Percentiles rank a stretch among this genome's conserved stretches.
phyloP scores from a whole-genome alignment of 106 monocot species.

The Iris macrosiphon region DNA sequence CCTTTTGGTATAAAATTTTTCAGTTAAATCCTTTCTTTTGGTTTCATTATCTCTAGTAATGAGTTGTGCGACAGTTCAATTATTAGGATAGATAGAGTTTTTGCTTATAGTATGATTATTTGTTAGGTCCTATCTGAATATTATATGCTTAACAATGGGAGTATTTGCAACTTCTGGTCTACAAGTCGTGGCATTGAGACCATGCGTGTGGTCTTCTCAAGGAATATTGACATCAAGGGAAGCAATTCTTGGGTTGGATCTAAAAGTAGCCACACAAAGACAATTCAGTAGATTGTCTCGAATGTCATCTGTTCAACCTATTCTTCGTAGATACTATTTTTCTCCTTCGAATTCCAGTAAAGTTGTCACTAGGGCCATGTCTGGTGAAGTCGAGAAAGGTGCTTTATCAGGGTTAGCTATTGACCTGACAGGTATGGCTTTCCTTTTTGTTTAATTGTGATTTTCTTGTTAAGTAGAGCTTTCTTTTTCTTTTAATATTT shows the following conservation, averaged over 20 bases:
- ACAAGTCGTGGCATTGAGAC: neutral
- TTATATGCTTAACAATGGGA: neutral
- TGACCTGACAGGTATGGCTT: conserved; percentile 29
- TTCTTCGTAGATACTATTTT: conserved; percentile 1
- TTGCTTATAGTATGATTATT: too few species aligned
- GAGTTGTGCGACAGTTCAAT: too few species aligned
- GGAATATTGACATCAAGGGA: conserved; percentile 14
- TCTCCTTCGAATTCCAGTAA: conserved; percentile 12
- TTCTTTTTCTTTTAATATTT: neutral
- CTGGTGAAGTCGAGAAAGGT: conserved; percentile 26
- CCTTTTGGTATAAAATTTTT: too few species aligned
- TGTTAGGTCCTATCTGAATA: neutral
- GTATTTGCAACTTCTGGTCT: neutral
- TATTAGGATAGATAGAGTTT: too few species aligned
- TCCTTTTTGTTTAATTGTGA: neutral
- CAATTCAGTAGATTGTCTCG: conserved; percentile 18
- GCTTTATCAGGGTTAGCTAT: conserved; percentile 46
- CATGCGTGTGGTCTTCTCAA: conserved; percentile 23
- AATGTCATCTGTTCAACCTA: conserved; percentile 12
- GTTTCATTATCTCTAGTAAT: too few species aligned
- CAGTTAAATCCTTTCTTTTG: too few species aligned
- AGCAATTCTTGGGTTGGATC: neutral
- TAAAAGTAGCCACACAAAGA: neutral
- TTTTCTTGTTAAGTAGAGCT: neutral
- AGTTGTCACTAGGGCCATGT: conserved; percentile 44